A percentile compares a stretch with the other conserved stretches of the same genome.
Conservation (phyloP, 257 asterid species). For the Nicotiana sylvestris region DNA sequence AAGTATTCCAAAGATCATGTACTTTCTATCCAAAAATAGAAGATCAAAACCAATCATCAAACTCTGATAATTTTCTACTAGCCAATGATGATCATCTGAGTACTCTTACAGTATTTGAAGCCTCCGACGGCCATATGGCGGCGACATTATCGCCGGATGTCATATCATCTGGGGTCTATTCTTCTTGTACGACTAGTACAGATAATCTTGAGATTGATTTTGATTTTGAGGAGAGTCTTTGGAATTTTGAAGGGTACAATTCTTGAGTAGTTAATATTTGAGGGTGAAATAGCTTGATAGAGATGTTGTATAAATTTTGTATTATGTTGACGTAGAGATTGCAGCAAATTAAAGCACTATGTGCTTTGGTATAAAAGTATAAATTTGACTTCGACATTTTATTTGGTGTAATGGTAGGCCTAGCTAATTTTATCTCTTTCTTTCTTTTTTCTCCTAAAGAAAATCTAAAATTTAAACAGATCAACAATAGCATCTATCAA, state of each 20-base stretch:
- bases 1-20: not conserved
- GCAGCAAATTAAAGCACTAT: not conserved
- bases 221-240: slow-evolving; percentile 7
- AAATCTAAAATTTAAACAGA: not conserved
- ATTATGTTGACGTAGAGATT: not conserved
- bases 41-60: slow-evolving; percentile 7
- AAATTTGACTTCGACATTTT: not conserved
- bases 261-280: not conserved
- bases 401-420: not conserved
- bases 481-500: too few species aligned
- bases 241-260: slow-evolving; percentile 1
- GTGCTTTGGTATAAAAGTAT: not conserved
- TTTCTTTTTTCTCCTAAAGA: not conserved
- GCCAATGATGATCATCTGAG: slow-evolving; percentile 9
- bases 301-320: not conserved
- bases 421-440: not conserved
- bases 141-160: slow-evolving; percentile 23
- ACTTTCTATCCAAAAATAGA: not conserved
- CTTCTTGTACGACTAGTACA: slow-evolving; percentile 12
- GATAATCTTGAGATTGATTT: not conserved
- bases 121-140: not conserved
- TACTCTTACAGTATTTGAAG: not conserved
- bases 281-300: not conserved
- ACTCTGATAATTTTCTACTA: not conserved
- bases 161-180: slow-evolving; percentile 25